Evolutionary conservation across 345 rosid genomes (phyloP).

Genomic region (Syzygium grande): DNA sequence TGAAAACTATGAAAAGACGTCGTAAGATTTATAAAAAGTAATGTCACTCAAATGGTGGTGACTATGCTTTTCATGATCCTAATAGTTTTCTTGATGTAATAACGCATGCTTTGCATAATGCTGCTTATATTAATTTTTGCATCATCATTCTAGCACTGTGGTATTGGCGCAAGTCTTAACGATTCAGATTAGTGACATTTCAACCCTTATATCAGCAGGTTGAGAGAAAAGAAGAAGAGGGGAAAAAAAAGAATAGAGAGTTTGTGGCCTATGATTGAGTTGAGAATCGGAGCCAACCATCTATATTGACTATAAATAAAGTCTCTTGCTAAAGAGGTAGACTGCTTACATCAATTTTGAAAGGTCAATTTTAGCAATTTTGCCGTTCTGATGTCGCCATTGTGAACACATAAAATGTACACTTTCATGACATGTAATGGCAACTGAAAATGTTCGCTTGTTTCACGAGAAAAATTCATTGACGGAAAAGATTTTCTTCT

Average conservation of each 20-base stretch:
- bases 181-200: neutral
- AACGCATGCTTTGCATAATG: fast-evolving
- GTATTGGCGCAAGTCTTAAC: neutral
- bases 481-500: fast-evolving
- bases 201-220: neutral
- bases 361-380: neutral
- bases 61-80: neutral
- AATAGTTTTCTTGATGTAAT: neutral
- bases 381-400: neutral
- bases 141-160: neutral
- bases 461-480: no score
- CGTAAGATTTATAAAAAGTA: neutral
- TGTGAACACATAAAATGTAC: neutral
- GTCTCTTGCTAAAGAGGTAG: neutral
- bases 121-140: neutral
- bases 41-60: neutral
- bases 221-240: neutral
- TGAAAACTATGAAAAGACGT: no score
- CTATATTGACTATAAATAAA: neutral
- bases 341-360: neutral
- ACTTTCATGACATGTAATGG: neutral
- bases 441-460: neutral
- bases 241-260: neutral
- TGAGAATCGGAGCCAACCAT: neutral
- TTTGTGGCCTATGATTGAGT: neutral